phyloP scores from a whole-genome alignment of 129 eudicot species.

The Cynara cardunculus region DNA sequence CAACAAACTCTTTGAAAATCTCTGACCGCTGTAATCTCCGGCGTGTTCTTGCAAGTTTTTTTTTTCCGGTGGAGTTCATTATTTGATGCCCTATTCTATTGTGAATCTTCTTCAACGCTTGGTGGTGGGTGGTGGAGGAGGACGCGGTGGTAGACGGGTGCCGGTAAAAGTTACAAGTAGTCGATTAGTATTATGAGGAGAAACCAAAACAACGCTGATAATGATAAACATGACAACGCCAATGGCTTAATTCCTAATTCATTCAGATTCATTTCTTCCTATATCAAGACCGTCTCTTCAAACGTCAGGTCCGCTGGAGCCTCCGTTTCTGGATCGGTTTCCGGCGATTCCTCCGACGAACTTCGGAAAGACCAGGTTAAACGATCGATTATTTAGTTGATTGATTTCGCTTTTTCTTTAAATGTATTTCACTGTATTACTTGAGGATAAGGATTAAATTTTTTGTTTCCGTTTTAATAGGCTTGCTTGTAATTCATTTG shows the following conservation, averaged over 20 bases:
- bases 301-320: constrained; percentile 68
- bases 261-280: constrained; percentile 57
- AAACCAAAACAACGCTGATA: constrained; percentile 36
- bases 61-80: constrained; percentile 10
- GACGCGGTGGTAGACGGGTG: constrained; percentile 19
- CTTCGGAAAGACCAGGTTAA: constrained; percentile 68
- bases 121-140: constrained; percentile 37
- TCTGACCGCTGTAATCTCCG: constrained; percentile 26
- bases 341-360: constrained; percentile 44
- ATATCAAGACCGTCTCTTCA: constrained; percentile 62
- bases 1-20: constrained; percentile 33
- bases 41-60: constrained; percentile 11
- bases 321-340: constrained; percentile 55
- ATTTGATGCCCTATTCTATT: constrained; percentile 35
- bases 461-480: not conserved
- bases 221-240: constrained; percentile 19
- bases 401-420: not conserved
- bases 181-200: constrained; percentile 51
- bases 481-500: not conserved
- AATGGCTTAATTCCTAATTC: constrained; percentile 65
- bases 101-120: constrained; percentile 18
- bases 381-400: not conserved
- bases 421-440: not conserved
- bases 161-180: constrained; percentile 12
- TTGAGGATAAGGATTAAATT: constrained; percentile 1